Evolutionary conservation across 176 grass and related monocot species (phyloP), one percentile per base, ranked within the genome.

Genomic region (Lolium perenne): DNA sequence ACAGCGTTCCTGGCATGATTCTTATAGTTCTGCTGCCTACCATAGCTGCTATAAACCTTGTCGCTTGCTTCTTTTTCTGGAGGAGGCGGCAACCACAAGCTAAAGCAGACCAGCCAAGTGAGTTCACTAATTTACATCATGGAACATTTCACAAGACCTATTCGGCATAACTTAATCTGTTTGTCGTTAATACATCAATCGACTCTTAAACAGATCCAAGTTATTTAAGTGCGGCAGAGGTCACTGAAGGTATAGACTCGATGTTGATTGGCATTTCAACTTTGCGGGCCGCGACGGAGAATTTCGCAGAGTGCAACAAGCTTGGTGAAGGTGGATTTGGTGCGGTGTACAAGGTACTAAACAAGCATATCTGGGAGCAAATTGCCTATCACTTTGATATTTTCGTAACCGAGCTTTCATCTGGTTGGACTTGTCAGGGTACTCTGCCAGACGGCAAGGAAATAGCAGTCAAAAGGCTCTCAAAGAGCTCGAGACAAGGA

Each of bases 381-480:
- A 40, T 40, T 40, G 38, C 38, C 5, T 40, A 40, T 40, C 38
- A 40, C 38, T 40, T 2, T 40, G 38, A 40, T 40, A 40, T 40
- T 40, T 40, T 40, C 5, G 38, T 40, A 40, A 40, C 38, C 38
- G 38, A 40, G 38, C 5, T 40, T 40, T 40, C 3, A 2, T 40
- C 38, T 40, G 38, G 38, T 40, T 40, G 38, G 38, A 40, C 38
- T 61, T 57, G 10, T 38, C 62, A 88, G 86, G 86, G 86, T 2
- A 76, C 68, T n/a, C 81, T 88, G 2, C 87, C 74, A 0, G 20
- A 47, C 18, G 74, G 87, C 8, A 25, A 88, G 0, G 64, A 88
- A 35, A 72, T 88, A 61, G 87, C 74, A 0, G 80, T 88, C 26
- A 88, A 88, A 38, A 56, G 87, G 2, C 10, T 88, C 3, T 88